Conservation (phyloP, 139 green algal species). For the Haematococcus sp. region DNA sequence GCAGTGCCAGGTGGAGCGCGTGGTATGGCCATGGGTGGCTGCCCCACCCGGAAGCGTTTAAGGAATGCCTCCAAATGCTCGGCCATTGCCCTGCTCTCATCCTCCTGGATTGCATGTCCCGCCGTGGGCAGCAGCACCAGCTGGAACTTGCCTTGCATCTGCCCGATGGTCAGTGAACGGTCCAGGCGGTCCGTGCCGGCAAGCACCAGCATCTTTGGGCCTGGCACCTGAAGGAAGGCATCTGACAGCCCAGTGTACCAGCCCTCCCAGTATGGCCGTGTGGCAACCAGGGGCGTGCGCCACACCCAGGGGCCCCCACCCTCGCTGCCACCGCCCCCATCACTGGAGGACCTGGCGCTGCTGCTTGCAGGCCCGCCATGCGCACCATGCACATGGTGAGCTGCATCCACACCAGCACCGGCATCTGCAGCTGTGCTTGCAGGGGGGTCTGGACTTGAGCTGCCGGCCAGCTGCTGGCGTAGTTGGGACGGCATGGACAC, state of each 20-base stretch:
- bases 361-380: neutral
- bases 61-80: neutral
- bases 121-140: conserved; percentile 80
- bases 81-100: neutral
- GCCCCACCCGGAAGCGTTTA: conserved; percentile 69
- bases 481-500: conserved; percentile 75
- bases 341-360: no score
- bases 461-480: neutral
- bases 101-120: conserved; percentile 80
- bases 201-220: conserved; percentile 89
- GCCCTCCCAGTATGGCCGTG: conserved; percentile 73
- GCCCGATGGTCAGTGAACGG: conserved; percentile 80
- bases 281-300: conserved; percentile 68
- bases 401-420: neutral
- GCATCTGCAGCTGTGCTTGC: neutral
- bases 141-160: conserved; percentile 98
- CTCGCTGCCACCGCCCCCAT: neutral
- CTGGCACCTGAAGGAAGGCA: conserved; percentile 66
- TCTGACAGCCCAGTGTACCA: conserved; percentile 87
- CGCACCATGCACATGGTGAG: neutral
- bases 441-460: neutral
- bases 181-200: conserved; percentile 92
- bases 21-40: conserved; percentile 55
- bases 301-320: conserved; percentile 55
- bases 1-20: conserved; percentile 23